Conservation (phyloP, 2,329 filamentous ascomycete genomes). For the Diaporthe sp. region DNA sequence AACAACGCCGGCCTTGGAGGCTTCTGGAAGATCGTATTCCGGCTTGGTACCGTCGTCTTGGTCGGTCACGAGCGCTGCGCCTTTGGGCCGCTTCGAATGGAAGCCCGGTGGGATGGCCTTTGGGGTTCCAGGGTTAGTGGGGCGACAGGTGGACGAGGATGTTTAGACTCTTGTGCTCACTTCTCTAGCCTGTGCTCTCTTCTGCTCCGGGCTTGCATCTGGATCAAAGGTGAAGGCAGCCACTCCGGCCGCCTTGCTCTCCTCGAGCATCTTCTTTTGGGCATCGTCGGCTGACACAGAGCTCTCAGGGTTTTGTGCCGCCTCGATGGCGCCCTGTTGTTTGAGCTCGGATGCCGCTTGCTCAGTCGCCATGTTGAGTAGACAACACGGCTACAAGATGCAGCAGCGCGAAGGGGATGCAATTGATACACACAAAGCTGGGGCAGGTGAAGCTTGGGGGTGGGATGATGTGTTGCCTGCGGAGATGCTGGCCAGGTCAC, state of each 20-base stretch:
- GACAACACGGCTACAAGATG: conserved; percentile 34
- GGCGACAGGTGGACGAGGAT: neutral
- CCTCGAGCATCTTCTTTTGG: conserved; percentile 79
- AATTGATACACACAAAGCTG: conserved; percentile 33
- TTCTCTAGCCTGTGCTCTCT: conserved; percentile 82
- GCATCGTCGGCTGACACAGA: conserved; percentile 77
- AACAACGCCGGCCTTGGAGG: conserved; percentile 78
- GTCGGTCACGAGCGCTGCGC: conserved; percentile 82
- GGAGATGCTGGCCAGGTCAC: neutral
- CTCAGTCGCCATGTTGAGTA: conserved; percentile 49
- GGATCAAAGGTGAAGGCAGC: conserved; percentile 90
- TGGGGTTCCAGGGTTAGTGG: conserved; percentile 5
- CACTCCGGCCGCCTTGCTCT: conserved; percentile 84
- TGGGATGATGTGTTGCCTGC: neutral
- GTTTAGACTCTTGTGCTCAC: conserved; percentile 66
- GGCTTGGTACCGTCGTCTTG: conserved; percentile 78
- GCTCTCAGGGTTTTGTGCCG: conserved; percentile 79
- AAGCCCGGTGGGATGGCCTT: conserved; percentile 76
- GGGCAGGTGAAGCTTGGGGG: neutral
- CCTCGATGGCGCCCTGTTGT: conserved; percentile 83
- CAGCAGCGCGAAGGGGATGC: conserved; percentile 25
- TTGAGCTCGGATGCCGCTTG: conserved; percentile 74
- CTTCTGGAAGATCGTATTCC: conserved; percentile 82
- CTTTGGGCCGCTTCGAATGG: conserved; percentile 72
- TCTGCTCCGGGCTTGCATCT: conserved; percentile 85